These are phyloP conservation scores for Arthonia radiata DNA, from an alignment of 495 filamentous ascomycete species.

Conservation along the genomic window DNA sequence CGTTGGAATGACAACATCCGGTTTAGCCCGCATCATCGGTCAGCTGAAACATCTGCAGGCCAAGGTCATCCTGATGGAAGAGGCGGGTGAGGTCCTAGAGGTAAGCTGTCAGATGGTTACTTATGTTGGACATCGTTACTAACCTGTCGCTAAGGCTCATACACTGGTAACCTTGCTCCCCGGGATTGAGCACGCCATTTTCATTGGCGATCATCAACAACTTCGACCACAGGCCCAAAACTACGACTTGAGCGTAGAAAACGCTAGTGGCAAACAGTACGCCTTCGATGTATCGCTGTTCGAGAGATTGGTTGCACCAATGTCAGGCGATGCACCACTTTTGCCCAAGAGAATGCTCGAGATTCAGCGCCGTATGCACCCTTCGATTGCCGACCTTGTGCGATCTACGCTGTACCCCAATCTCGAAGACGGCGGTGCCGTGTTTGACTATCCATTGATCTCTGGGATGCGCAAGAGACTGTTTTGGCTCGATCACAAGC, in stretches of 20 bases:
- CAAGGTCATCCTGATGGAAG: conserved; percentile 54
- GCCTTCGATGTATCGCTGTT: conserved; percentile 43
- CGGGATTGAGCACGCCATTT: conserved; percentile 42
- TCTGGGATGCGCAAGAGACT: conserved; percentile 36
- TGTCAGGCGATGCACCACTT: conserved; percentile 12
- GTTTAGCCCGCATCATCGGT: conserved; percentile 38
- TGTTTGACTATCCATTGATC: conserved; percentile 31
- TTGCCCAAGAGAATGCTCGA: conserved; percentile 34
- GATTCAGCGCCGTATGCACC: conserved; percentile 57
- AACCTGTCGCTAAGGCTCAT: no score
- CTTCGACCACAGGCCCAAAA: conserved; percentile 45
- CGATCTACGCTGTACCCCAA: conserved; percentile 37
- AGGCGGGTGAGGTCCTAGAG: conserved; percentile 61
- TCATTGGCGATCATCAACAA: conserved; percentile 58
- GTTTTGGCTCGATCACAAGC: conserved; percentile 50
- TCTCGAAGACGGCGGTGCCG: conserved; percentile 30
- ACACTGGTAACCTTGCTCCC: conserved; percentile 42
- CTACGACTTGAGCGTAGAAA: conserved; percentile 36
- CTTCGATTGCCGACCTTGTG: conserved; percentile 34
- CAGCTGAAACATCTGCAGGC: conserved; percentile 31
- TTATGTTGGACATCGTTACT: no score
- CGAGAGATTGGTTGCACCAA: conserved; percentile 31
- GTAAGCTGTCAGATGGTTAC: no score
- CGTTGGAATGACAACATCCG: conserved; percentile 55
- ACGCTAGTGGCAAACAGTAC: conserved; percentile 24